Evolutionary conservation across 495 filamentous ascomycete genomes (phyloP), one percentile per base, ranked within the genome.

Genomic region (Aspergillus conjunctus): DNA sequence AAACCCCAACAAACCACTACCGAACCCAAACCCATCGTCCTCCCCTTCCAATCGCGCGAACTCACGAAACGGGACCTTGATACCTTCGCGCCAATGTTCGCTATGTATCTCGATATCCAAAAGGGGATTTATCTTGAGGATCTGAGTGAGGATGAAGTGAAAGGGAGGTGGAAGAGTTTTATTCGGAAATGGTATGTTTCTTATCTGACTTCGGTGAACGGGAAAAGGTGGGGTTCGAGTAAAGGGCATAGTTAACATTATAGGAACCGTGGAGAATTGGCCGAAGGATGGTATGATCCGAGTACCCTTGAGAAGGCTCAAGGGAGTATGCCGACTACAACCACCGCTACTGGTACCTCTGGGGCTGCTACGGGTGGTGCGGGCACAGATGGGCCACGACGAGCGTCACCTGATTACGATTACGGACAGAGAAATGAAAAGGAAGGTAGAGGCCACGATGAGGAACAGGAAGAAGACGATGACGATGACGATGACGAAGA

Each of bases 101-200:
- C 85, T 22, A 80, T 88, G 64, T 98, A 98, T 68, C 80, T 98
- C 26, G 91, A 96, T 64, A 86, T 97, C 15, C 93, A 97, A 68
- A 98, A 98, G 73, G 76, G 83, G 10, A 69, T 90, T 3, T 64
- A 81, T 26, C 72, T 98, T 0, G 78, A 84, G 21, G 81, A 85
- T 3, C 68, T 98, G 43, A 75, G 79, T 41, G 85, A 88, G 55
- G 77, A 83, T 14, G 93, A 98, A 67, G 69, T 85, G 0, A 87
- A 83, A 49, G 94, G 93, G 1, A 77, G 94, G 41, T 98, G 93
- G 91, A 97, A 96, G 77, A 93, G 92, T 70, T 98, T 97, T 68
- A 71, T 91, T 14, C 76, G 83, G 3, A 93, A 92, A 81, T 98
- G 94, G 94, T 91, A 84, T 70, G 79, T 51, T 54, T 49, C 31